Evolutionary conservation across 768 basidiomycete genomes (phyloP), one percentile per base, ranked within the genome.

Genomic region (Leccinum subtestaceum): DNA sequence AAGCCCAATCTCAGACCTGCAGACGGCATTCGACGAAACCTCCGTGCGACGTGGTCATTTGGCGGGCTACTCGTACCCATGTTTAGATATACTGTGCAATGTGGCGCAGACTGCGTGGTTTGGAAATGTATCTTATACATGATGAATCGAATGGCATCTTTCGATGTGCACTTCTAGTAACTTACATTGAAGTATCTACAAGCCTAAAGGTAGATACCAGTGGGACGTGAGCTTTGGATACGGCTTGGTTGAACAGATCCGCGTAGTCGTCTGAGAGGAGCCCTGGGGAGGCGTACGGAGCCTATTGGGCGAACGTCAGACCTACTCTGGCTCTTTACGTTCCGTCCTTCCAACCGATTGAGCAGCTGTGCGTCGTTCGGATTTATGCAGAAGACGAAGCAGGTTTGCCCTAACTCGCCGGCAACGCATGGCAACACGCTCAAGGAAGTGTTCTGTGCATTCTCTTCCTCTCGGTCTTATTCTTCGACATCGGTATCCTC

Each of bases 321-420:
- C 87, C 88, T 5, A 82, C 87, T 88, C 74, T 98, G 96, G 0
- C 91, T 90, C 72, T 95, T 96, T 52, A 98, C 88, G 40, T 88
- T 87, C 48, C 95, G 80, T 10, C 92, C 91, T 76, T 98, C 97
- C 53, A 98, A 77, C 71, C 97, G 95, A 70, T 94, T 93, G 43
- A 95, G 94, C 21, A 98, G 75, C 69, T 96, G 96, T 25, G 93
- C 88, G 75, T 98, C 95, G 69, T 98, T 98, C 4, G 95, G 94
- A 70, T 89, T 94, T 65, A 98, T 74, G 68, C 94, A 96, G 74
- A 96, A 93, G 17, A 97, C 81, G 65, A 87, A 89, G 95, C 94
- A 98, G 2, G 85, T 77, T 75, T 95, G 90, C 4, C 11, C 31
- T 15, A 27, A 27, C 27, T 27, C 27, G 27, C 27, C 27, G 1